Base-by-base conservation (phyloP, 2,329 filamentous ascomycete species). In the Passalora sequoiae region DNA sequence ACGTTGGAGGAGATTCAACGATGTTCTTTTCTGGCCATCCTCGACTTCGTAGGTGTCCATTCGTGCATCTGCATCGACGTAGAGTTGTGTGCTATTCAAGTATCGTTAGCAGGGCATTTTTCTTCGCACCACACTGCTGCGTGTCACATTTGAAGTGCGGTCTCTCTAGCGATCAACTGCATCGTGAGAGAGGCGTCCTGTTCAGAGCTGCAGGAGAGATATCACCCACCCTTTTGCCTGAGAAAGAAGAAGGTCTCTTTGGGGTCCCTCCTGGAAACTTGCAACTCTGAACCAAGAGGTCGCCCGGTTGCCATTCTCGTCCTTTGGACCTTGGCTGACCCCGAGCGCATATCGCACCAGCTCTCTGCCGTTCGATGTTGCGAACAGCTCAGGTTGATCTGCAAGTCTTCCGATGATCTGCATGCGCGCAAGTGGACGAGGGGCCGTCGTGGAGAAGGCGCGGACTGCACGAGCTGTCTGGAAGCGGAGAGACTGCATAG, bases 201-300 rank as follows among this genome's bases (percentile, higher is more conserved):
- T n/a, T n/a, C n/a, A n/a, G n/a, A n/a, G n/a, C n/a, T n/a, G n/a
- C n/a, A n/a, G n/a, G n/a, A n/a, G n/a, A 33, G 29, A 16, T 25
- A 25, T 17, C 21, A 60, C 86, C 65, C 70, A 95, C 86, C 91
- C 91, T 74, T 96, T 97, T 42, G 80, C 80, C 66, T 96, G 68
- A 59, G 69, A 72, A 61, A 86, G 69, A 56, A 95, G 64, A 60
- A 78, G 83, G 51, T 95, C 86, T 60, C 83, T 81, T 63, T 77
- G 73, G 38, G 76, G 67, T 9, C 84, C 86, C 10, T 72, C 70
- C 40, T 70, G 57, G 64, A 97, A 97, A 69, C 75, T 80, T 24
- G 81, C 74, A 43, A 97, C 74, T 45, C 75, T 76, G 76, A 94
- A 97, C 85, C 86, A 97, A 73, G 83, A 92, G 21, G 84, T 86